phyloP scores from a whole-genome alignment of 2,329 filamentous ascomycete genomes.

The Hysterium pulicare region DNA sequence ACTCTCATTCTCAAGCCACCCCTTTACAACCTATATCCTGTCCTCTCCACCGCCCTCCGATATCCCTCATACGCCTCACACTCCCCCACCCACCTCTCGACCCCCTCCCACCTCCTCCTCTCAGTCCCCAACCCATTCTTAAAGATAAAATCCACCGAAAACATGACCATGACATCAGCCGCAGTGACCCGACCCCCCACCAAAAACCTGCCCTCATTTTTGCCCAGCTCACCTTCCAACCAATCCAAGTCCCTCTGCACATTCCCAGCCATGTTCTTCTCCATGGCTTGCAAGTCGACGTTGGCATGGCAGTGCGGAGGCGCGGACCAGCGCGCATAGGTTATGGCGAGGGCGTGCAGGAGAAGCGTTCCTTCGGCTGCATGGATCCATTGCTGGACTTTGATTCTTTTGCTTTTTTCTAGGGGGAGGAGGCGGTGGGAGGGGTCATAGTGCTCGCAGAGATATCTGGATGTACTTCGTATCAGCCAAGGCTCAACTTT shows the following conservation, averaged over 20 bases:
- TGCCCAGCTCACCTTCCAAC: constrained; percentile 41
- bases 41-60: constrained; percentile 41
- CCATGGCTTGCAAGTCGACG: constrained; percentile 33
- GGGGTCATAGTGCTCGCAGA: constrained; percentile 47
- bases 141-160: constrained; percentile 41
- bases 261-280: constrained; percentile 40
- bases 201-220: constrained; percentile 39
- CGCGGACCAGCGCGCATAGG: constrained; percentile 45
- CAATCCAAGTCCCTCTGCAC: constrained; percentile 46
- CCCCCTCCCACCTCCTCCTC: constrained; percentile 30
- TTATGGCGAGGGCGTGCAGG: constrained; percentile 44
- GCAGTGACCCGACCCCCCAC: constrained; percentile 41
- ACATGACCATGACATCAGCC: constrained; percentile 48
- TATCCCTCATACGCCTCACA: constrained; percentile 37
- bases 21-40: constrained; percentile 18
- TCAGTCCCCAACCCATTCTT: constrained; percentile 35
- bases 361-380: constrained; percentile 48
- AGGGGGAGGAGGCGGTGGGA: constrained; percentile 35
- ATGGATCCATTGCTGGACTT: constrained; percentile 44
- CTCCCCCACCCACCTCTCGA: constrained; percentile 36
- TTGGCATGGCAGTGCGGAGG: constrained; percentile 21
- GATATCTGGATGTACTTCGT: constrained; percentile 33
- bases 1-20: too few relatives aligned
- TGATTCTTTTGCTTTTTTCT: constrained; percentile 30
- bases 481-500: too few relatives aligned